Conservation (phyloP, 768 basidiomycete species). For the Kwoniella europaea region DNA sequence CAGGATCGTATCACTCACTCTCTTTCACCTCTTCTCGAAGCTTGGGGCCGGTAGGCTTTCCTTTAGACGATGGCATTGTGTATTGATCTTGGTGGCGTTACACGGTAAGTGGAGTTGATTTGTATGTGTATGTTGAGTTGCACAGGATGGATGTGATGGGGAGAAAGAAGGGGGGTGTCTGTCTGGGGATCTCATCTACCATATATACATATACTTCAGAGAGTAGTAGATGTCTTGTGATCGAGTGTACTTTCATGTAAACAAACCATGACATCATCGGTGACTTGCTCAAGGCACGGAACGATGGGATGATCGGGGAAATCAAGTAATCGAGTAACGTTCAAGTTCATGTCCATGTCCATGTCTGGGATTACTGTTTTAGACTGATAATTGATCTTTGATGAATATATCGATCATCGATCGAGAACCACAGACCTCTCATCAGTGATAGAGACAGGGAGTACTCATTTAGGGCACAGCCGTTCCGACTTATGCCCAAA, state of each 20-base stretch:
- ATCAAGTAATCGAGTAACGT: not conserved
- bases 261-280: slow-evolving; percentile 8
- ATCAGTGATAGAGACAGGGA: too few species aligned
- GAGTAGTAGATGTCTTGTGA: not conserved
- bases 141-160: not conserved
- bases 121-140: not conserved
- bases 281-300: not conserved
- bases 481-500: too few species aligned
- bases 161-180: not conserved
- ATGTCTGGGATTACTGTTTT: not conserved
- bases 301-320: not conserved
- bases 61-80: slow-evolving; percentile 55
- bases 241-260: not conserved
- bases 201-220: not conserved
- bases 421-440: not conserved
- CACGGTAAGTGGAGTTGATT: not conserved
- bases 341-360: not conserved
- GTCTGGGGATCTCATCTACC: not conserved
- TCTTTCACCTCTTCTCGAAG: slow-evolving; percentile 54
- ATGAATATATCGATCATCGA: not conserved
- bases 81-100: not conserved
- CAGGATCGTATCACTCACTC: slow-evolving; percentile 31
- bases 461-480: too few species aligned
- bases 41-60: slow-evolving; percentile 56
- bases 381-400: not conserved